These are phyloP conservation scores for Cicer pinnatifidum DNA, from an alignment of 306 rosid species.

Conservation along the genomic window DNA sequence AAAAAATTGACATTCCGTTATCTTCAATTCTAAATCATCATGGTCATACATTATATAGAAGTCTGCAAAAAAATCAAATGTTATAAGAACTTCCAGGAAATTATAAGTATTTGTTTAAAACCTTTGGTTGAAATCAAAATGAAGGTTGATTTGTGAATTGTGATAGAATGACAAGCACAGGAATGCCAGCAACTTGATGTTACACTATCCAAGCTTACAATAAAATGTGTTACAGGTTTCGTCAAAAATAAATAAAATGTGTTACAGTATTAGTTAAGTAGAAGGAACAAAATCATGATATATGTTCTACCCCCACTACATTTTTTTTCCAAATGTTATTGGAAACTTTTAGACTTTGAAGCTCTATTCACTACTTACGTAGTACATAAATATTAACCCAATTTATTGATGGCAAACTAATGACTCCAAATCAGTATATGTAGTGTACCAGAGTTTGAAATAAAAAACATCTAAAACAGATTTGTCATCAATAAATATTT, in stretches of 20 bases:
- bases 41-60: no score
- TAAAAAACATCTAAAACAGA: not conserved
- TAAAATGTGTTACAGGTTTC: conserved; percentile 21
- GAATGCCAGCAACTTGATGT: conserved; percentile 4
- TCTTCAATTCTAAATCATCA: no score
- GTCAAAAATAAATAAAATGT: conserved; percentile 4
- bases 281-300: conserved; percentile 28
- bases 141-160: conserved; percentile 5
- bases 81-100: not conserved
- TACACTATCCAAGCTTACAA: conserved; percentile 13
- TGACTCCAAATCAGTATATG: not conserved
- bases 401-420: not conserved
- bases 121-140: not conserved
- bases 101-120: not conserved
- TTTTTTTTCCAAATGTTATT: not conserved
- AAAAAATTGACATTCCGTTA: no score
- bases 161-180: not conserved
- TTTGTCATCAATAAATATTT: not conserved
- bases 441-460: not conserved
- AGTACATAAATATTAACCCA: not conserved
- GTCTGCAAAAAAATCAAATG: not conserved
- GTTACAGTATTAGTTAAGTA: not conserved
- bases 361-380: not conserved
- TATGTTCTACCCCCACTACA: not conserved
- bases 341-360: not conserved